phyloP scores from a whole-genome alignment of 163 green algal genomes.

The Trebouxiophyceae sp. region DNA sequence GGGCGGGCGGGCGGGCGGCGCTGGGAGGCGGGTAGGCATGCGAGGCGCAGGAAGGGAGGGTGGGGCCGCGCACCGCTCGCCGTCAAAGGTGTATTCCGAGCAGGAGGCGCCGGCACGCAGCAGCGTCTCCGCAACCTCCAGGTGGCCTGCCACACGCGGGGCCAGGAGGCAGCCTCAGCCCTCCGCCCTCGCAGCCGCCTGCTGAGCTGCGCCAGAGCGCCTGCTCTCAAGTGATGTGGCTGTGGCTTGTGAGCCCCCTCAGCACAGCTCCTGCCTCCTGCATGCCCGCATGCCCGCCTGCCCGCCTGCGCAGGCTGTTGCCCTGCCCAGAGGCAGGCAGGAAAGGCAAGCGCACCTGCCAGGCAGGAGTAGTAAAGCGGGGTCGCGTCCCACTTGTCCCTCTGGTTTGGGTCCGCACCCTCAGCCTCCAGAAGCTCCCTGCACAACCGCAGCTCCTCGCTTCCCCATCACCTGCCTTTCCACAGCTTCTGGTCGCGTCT shows the following conservation, averaged over 20 bases:
- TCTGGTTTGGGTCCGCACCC: constrained; percentile 41
- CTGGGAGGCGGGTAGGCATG: too few relatives aligned
- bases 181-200: background rate
- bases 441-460: background rate
- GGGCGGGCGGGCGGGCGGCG: too few relatives aligned
- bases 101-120: constrained; percentile 34
- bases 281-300: background rate
- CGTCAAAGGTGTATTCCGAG: constrained; percentile 45
- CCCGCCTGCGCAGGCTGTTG: too few relatives aligned
- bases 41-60: too few relatives aligned
- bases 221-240: background rate
- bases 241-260: background rate
- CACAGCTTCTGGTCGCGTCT: background rate
- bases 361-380: constrained; percentile 57
- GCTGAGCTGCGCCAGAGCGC: background rate
- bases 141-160: constrained; percentile 25
- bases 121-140: constrained; percentile 32
- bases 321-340: background rate
- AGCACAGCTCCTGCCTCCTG: background rate
- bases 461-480: background rate
- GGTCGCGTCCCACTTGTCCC: constrained; percentile 45
- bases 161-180: background rate
- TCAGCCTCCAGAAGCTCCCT: constrained; percentile 11
- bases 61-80: constrained; percentile 34
- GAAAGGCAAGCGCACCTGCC: constrained; percentile 8